Percentiles rank a stretch among this genome's conserved stretches.
These are phyloP conservation scores for Aciculosporium take DNA, from an alignment of 2,329 filamentous ascomycete genomes.

Conservation along the genomic window DNA sequence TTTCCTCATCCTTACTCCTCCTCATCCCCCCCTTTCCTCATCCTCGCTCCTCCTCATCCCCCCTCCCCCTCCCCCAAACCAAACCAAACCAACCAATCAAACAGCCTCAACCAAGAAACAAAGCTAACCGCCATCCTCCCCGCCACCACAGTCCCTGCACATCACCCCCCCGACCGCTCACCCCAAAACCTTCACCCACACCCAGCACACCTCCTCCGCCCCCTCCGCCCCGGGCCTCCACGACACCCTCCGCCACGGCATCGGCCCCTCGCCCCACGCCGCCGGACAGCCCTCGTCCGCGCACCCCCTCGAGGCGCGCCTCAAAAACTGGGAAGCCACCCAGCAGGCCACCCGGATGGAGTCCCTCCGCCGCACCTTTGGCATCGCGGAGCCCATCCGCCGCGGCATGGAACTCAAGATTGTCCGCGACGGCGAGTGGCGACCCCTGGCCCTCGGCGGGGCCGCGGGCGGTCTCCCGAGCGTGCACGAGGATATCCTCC, in stretches of 20 bases:
- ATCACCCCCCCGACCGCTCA: slow-evolving; percentile 62
- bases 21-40: slow-evolving; percentile 2
- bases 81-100: not conserved
- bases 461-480: slow-evolving; percentile 37
- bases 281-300: slow-evolving; percentile 39
- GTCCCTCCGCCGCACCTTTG: slow-evolving; percentile 71
- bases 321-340: slow-evolving; percentile 78
- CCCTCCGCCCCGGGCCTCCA: slow-evolving; percentile 87
- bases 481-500: slow-evolving; percentile 81
- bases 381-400: slow-evolving; percentile 82
- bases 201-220: slow-evolving; percentile 48
- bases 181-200: slow-evolving; percentile 51
- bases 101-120: slow-evolving; percentile 37
- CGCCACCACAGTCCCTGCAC: slow-evolving; percentile 58
- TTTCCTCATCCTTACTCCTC: too few relatives aligned
- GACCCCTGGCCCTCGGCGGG: slow-evolving; percentile 52
- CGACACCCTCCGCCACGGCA: slow-evolving; percentile 79
- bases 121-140: slow-evolving; percentile 14
- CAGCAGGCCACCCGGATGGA: slow-evolving; percentile 84
- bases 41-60: slow-evolving; percentile 2
- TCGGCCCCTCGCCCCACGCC: slow-evolving; percentile 47
- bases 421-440: slow-evolving; percentile 65
- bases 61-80: not conserved
- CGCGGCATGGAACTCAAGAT: slow-evolving; percentile 94
- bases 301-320: slow-evolving; percentile 84